phyloP scores from a whole-genome alignment of 2,329 filamentous ascomycete species.

The Trichophyton mentagrophytes region DNA sequence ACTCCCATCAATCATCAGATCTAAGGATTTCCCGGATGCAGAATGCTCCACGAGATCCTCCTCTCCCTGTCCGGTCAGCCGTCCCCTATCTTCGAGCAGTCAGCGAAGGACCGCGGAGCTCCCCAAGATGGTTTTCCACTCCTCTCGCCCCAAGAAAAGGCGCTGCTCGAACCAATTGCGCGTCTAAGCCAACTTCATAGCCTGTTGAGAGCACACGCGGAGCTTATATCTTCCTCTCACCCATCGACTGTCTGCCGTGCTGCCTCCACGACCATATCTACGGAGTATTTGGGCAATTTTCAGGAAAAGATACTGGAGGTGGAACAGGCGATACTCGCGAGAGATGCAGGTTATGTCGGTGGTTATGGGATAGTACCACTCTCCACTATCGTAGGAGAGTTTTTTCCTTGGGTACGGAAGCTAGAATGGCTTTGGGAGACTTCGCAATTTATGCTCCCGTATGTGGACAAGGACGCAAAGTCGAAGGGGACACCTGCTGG shows the following conservation, averaged over 20 bases:
- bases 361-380: conserved; percentile 89
- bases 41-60: conserved; percentile 97
- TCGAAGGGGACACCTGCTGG: conserved; percentile 14
- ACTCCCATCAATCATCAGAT: neutral
- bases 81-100: conserved; percentile 63
- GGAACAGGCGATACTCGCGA: conserved; percentile 61
- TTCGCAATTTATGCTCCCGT: conserved; percentile 52
- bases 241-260: conserved; percentile 75
- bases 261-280: conserved; percentile 63
- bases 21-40: conserved; percentile 14
- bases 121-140: conserved; percentile 39
- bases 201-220: conserved; percentile 53
- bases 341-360: conserved; percentile 69
- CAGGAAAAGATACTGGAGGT: conserved; percentile 75
- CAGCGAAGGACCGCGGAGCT: conserved; percentile 37
- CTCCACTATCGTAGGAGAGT: conserved; percentile 70
- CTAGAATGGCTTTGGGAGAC: conserved; percentile 78
- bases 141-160: conserved; percentile 65
- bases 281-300: conserved; percentile 64
- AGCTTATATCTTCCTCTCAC: conserved; percentile 56
- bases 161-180: conserved; percentile 64
- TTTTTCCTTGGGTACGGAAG: conserved; percentile 71
- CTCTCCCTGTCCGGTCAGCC: conserved; percentile 90
- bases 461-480: conserved; percentile 21
- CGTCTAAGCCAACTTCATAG: conserved; percentile 68